phyloP scores from a whole-genome alignment of 768 basidiomycete species.

The Hortiboletus flavorubellus region DNA sequence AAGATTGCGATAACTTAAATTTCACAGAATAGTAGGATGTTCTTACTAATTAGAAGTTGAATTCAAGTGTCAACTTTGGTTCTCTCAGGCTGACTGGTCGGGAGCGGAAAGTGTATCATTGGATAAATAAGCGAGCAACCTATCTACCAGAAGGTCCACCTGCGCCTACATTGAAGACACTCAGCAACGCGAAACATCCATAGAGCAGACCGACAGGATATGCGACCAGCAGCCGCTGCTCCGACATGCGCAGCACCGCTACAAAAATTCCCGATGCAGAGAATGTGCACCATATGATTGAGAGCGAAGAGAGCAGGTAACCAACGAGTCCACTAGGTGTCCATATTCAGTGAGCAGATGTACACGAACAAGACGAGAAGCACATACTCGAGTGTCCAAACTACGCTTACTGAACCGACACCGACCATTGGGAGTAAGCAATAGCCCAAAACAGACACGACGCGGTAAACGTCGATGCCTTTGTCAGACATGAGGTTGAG shows the following conservation, averaged over 20 bases:
- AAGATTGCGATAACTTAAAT: not conserved
- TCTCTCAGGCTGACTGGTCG: not conserved
- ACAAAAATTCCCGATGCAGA: conserved; percentile 95
- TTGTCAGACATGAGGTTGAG: conserved; percentile 96
- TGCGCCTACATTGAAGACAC: conserved; percentile 72
- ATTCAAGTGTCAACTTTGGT: not conserved
- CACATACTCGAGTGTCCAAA: conserved; percentile 83
- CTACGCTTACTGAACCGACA: conserved; percentile 83
- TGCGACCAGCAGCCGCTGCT: conserved; percentile 91
- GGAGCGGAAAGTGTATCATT: not conserved
- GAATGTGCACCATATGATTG: conserved; percentile 96
- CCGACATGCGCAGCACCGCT: conserved; percentile 91
- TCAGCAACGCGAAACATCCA: conserved; percentile 90
- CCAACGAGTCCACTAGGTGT: conserved; percentile 70
- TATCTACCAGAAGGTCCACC: conserved; percentile 33
- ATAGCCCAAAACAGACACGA: conserved; percentile 93
- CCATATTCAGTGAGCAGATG: conserved; percentile 1
- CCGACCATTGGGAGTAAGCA: conserved; percentile 97
- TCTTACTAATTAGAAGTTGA: not conserved
- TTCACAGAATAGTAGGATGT: not conserved
- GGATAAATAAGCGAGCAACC: conserved; percentile 8
- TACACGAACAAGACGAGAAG: not conserved
- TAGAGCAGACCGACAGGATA: conserved; percentile 95
- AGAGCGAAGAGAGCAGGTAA: conserved; percentile 76
- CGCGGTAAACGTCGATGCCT: conserved; percentile 93